Evolutionary conservation across 139 green algal genomes (phyloP), one percentile per base, ranked within the genome.

Genomic region (Monoraphidium neglectum): DNA sequence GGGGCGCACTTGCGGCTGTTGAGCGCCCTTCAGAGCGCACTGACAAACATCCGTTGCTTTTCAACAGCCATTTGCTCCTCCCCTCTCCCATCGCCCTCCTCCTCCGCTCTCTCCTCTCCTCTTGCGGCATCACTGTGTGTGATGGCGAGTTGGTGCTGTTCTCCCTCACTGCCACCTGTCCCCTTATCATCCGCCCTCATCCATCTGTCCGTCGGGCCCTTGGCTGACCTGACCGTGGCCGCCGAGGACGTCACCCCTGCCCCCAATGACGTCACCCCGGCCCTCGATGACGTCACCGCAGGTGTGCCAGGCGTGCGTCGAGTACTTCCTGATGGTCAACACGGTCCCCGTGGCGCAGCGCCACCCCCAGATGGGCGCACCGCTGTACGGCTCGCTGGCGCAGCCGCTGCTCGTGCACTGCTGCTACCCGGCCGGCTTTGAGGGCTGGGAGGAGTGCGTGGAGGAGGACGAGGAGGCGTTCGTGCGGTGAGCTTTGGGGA

Each of bases 291-390:
- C n/a, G n/a, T n/a, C 59, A 84, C 46, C 49, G 53, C 30, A 56
- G 18, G 30, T 87, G 46, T 61, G 72, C n/a, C 77, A 90, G 57
- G 63, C 54, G 35, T 69, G 63, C 1, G 6, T 83, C 1, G 90
- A 94, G 36, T 94, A 86, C 80, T 87, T 94, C 35, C 60, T 91
- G 3, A 80, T 82, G 68, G 51, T 90, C 60, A 94, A 94, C 79
- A 85, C 79, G 1, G 79, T 93, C 28, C 76, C 80, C 0, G 49
- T 86, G 57, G 69, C 60, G 1, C 54, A 87, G 72, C 82, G 90
- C 16, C 78, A 78, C 23, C 68, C 70, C 0, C 56, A 77, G 47
- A 74, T 93, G 63, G 49, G 74, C 13, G 72, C 30, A 1, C 71
- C 78, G 33, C 74, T 92, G 49, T 90, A 82, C 51, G 67, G 66